These are phyloP conservation scores for Aristolochia californica DNA, from an alignment of 164 flowering plant species.

Conservation along the genomic window DNA sequence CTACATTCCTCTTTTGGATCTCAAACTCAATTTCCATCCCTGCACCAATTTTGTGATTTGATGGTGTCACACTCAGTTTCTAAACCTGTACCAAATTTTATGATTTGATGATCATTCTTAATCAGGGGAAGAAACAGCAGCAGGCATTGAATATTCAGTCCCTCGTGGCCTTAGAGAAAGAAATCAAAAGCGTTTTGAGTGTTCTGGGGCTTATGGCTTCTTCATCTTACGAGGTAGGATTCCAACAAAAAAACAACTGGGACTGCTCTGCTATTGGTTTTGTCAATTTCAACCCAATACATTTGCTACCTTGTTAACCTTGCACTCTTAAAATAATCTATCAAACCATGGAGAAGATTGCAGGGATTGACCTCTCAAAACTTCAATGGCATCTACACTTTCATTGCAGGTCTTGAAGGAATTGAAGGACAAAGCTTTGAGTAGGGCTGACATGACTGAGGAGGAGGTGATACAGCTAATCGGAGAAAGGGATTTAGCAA, in stretches of 20 bases:
- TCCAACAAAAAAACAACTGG: background rate
- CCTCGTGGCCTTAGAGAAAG: constrained; percentile 44
- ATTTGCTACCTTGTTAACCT: background rate
- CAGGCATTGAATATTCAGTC: constrained; percentile 33
- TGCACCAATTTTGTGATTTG: background rate
- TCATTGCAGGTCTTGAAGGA: constrained; percentile 58
- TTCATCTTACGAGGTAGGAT: constrained; percentile 49
- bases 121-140: constrained; percentile 37
- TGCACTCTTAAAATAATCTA: background rate
- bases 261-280: background rate
- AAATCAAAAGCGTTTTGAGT: constrained; percentile 40
- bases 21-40: background rate
- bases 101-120: background rate
- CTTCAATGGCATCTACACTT: background rate
- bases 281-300: background rate
- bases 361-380: background rate
- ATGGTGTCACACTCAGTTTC: no score
- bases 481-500: constrained; percentile 55
- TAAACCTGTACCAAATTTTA: no score
- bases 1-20: background rate
- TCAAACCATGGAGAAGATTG: background rate
- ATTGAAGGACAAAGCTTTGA: constrained; percentile 64
- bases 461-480: constrained; percentile 39
- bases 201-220: constrained; percentile 51
- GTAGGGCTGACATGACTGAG: constrained; percentile 64